Percentiles rank a stretch among this genome's conserved stretches.
Evolutionary conservation across 2,329 filamentous ascomycete genomes (phyloP).

Genomic region (Drechslera avenae): DNA sequence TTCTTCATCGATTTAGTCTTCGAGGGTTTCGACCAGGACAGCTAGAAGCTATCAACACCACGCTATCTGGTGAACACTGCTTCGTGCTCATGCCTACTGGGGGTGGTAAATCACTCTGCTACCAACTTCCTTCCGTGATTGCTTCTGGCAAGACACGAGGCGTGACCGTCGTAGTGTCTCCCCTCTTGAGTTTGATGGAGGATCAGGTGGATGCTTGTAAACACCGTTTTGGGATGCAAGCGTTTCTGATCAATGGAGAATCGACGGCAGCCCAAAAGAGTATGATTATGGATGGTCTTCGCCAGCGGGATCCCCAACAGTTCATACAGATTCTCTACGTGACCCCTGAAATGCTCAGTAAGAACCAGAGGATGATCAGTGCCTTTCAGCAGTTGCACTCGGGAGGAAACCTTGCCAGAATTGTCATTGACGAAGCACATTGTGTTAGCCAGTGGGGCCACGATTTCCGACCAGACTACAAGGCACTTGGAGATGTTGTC

Average conservation of each 20-base stretch:
- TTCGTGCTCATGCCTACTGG: slow-evolving; percentile 99
- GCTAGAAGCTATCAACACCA: slow-evolving; percentile 93
- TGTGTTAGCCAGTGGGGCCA: slow-evolving; percentile 99
- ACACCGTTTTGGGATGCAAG: slow-evolving; percentile 72
- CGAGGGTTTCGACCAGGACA: slow-evolving; percentile 89
- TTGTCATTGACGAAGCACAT: slow-evolving; percentile 98
- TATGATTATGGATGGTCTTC: slow-evolving; percentile 68
- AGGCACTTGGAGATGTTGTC: slow-evolving; percentile 77
- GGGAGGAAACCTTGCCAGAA: slow-evolving; percentile 75
- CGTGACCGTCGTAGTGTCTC: slow-evolving; percentile 93
- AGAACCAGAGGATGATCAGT: slow-evolving; percentile 71
- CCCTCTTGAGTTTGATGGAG: slow-evolving; percentile 92
- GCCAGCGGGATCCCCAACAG: slow-evolving; percentile 69
- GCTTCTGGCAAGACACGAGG: slow-evolving; percentile 79
- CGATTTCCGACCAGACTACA: slow-evolving; percentile 96
- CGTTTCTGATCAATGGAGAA: slow-evolving; percentile 81
- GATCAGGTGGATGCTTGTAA: slow-evolving; percentile 86
- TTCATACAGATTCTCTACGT: slow-evolving; percentile 89
- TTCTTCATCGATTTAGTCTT: slow-evolving; percentile 84
- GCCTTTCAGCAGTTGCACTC: slow-evolving; percentile 71
- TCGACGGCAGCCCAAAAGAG: slow-evolving; percentile 66
- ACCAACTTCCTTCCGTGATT: slow-evolving; percentile 89
- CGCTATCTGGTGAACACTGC: slow-evolving; percentile 81
- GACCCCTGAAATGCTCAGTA: slow-evolving; percentile 94
- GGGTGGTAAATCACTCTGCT: slow-evolving; percentile 94